These are phyloP conservation scores for Colletotrichum kahawae DNA, from an alignment of 2,329 filamentous ascomycete genomes.

Conservation along the genomic window DNA sequence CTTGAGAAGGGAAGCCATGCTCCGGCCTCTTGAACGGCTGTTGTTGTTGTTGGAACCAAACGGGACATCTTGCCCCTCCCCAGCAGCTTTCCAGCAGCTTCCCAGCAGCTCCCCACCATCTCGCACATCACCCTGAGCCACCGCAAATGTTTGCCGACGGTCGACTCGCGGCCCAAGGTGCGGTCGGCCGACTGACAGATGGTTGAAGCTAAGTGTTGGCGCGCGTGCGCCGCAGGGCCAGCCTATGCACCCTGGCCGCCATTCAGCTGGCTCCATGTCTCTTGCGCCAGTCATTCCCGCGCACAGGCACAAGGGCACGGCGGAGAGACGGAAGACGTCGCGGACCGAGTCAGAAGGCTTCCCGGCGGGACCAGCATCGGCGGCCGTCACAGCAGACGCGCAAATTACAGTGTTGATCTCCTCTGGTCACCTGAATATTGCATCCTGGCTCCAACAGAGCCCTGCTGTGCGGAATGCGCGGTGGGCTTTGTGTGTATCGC, in stretches of 20 bases:
- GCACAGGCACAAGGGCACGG: not conserved
- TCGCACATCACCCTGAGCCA: not conserved
- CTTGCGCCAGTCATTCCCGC: not conserved
- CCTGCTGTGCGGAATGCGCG: not conserved
- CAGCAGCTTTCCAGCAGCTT: not conserved
- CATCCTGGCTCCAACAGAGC: not conserved
- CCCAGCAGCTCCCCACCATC: not conserved
- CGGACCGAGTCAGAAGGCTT: not conserved
- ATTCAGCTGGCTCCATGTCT: not conserved
- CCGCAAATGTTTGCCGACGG: not conserved
- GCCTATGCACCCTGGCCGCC: not conserved
- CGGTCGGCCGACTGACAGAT: not conserved
- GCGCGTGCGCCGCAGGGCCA: not conserved
- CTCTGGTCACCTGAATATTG: not conserved
- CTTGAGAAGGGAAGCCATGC: not conserved
- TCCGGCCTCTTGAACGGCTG: not conserved
- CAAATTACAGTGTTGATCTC: not conserved
- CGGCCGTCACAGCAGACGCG: not conserved
- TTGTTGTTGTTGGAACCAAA: not conserved
- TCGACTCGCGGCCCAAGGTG: not conserved
- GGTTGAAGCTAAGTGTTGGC: not conserved
- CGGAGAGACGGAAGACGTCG: not conserved
- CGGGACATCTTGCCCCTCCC: not conserved
- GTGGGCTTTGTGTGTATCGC: not conserved
- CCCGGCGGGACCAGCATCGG: not conserved